phyloP scores from a whole-genome alignment of 208 protist genomes.

The Novymonas esmeraldas region DNA sequence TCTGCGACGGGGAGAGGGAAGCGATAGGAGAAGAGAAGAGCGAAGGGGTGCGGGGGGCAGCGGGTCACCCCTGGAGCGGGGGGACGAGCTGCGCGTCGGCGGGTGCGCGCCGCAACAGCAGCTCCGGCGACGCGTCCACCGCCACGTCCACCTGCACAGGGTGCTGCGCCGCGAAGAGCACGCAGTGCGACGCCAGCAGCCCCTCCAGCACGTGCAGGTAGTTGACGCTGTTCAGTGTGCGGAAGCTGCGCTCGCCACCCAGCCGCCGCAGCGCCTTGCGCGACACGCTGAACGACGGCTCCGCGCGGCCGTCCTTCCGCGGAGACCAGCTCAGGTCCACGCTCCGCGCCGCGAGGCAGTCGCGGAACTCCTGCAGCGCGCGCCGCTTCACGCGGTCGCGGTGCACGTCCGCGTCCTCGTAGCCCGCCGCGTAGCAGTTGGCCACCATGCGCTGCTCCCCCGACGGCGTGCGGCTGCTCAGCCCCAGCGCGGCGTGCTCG shows the following conservation, averaged over 20 bases:
- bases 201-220: conserved; percentile 50
- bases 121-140: conserved; percentile 5
- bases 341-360: conserved; percentile 18
- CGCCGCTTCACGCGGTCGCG: conserved; percentile 48
- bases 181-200: conserved; percentile 19
- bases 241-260: conserved; percentile 34
- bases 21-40: conserved; percentile 7
- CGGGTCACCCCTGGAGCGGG: background rate
- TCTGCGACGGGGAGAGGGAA: background rate
- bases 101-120: conserved; percentile 7
- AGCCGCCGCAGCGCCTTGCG: conserved; percentile 15
- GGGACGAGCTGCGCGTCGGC: background rate
- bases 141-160: conserved; percentile 33
- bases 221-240: conserved; percentile 63
- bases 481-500: conserved; percentile 37
- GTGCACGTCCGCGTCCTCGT: conserved; percentile 37
- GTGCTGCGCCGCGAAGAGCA: conserved; percentile 43
- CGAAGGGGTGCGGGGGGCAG: background rate
- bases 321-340: background rate
- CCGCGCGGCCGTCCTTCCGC: background rate
- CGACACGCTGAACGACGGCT: conserved; percentile 7
- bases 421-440: conserved; percentile 35
- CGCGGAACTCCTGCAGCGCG: conserved; percentile 45
- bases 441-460: conserved; percentile 63
- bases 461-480: conserved; percentile 50